Conservation (phyloP, 1,284 basidiomycete species). For the Vanrija sp. region DNA sequence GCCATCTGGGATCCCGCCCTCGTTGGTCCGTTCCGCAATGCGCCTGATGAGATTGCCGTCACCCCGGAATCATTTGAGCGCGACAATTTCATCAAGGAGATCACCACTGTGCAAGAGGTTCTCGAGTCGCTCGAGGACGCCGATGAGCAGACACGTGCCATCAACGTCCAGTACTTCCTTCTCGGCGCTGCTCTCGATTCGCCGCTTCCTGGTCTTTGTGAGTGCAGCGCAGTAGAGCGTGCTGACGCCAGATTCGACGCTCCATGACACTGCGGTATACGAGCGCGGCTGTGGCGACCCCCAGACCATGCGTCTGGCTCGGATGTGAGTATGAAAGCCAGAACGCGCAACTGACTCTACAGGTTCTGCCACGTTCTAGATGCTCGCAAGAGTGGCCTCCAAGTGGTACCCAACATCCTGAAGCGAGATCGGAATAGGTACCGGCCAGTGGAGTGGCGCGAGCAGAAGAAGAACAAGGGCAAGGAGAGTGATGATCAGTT, state of each 20-base stretch:
- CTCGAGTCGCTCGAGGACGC: conserved; percentile 14
- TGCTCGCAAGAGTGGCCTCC: conserved; percentile 36
- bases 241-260: conserved; percentile 26
- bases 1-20: conserved; percentile 30
- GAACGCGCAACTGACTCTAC: conserved; percentile 1
- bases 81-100: conserved; percentile 34
- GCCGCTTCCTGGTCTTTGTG: conserved; percentile 1
- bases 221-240: background rate
- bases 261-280: conserved; percentile 38
- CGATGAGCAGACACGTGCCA: conserved; percentile 16
- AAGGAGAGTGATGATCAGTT: conserved; percentile 1
- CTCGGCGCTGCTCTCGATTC: conserved; percentile 25
- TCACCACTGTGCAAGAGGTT: conserved; percentile 29
- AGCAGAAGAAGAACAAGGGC: conserved; percentile 24
- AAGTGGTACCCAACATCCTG: conserved; percentile 17
- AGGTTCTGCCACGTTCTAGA: conserved; percentile 40
- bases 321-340: conserved; percentile 19
- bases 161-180: conserved; percentile 31
- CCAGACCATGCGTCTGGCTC: conserved; percentile 29
- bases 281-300: conserved; percentile 25
- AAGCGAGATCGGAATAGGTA: conserved; percentile 15
- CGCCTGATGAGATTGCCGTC: conserved; percentile 21
- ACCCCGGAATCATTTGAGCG: conserved; percentile 21
- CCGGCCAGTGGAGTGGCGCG: conserved; percentile 26
- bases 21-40: conserved; percentile 30